phyloP scores from a whole-genome alignment of 192 early-diverging fungal species.

The Globomyces pollinis-pini region DNA sequence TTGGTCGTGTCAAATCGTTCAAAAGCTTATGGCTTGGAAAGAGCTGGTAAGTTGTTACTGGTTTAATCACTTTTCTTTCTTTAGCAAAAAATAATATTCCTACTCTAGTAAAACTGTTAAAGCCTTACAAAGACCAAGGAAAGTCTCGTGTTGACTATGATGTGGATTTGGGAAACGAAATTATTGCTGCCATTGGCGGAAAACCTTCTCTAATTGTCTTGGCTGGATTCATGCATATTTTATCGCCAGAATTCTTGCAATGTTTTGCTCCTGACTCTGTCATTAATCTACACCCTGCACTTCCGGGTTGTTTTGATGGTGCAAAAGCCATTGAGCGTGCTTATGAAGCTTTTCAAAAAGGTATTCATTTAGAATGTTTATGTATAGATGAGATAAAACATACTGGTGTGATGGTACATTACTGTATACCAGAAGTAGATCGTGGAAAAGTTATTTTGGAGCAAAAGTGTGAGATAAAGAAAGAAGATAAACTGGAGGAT shows the following conservation, averaged over 20 bases:
- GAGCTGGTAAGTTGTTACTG: constrained; percentile 44
- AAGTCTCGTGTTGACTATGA: constrained; percentile 87
- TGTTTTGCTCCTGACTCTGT: constrained; percentile 57
- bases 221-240: constrained; percentile 98
- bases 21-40: constrained; percentile 79
- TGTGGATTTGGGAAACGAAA: constrained; percentile 60
- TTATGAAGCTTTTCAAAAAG: constrained; percentile 75
- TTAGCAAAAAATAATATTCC: constrained; percentile 65
- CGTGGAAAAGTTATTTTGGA: constrained; percentile 81
- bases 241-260: constrained; percentile 76
- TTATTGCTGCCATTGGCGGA: constrained; percentile 9
- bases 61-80: background rate
- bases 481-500: constrained; percentile 67
- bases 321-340: constrained; percentile 92
- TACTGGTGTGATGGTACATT: constrained; percentile 69
- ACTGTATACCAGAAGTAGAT: constrained; percentile 94
- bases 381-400: constrained; percentile 40
- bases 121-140: constrained; percentile 73
- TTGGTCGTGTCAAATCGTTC: constrained; percentile 87
- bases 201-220: constrained; percentile 52
- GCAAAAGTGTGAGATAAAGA: constrained; percentile 67
- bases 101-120: constrained; percentile 71
- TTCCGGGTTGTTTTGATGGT: constrained; percentile 96
- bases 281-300: constrained; percentile 95
- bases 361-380: no score